phyloP scores from a whole-genome alignment of 768 basidiomycete species.

The Xerocomus spinulosus region DNA sequence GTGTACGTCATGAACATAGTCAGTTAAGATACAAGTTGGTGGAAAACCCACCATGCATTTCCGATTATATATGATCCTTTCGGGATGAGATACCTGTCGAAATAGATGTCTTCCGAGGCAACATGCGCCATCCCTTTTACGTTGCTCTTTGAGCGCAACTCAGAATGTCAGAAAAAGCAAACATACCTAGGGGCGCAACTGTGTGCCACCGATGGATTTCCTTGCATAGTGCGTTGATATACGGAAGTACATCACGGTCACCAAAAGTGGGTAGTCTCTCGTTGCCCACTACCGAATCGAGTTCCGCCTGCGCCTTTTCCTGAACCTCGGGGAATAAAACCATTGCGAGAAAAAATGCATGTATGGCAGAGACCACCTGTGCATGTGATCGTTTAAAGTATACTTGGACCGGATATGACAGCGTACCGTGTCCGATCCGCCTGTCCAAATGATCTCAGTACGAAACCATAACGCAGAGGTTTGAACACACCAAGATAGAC shows the following conservation, averaged over 20 bases:
- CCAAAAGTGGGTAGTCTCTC: conserved; percentile 18
- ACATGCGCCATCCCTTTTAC: conserved; percentile 17
- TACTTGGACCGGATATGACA: conserved; percentile 34
- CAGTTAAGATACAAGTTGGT: not conserved
- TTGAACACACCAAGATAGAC: conserved; percentile 9
- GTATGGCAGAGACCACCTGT: conserved; percentile 13
- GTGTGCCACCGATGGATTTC: conserved; percentile 26
- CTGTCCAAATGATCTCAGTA: conserved; percentile 1
- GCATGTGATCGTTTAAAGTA: not conserved
- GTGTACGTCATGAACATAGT: not conserved
- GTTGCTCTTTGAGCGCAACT: not conserved
- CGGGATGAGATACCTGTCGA: conserved; percentile 15
- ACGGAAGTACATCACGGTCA: conserved; percentile 23
- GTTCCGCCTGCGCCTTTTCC: conserved; percentile 22
- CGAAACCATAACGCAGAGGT: not conserved
- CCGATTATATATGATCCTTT: conserved; percentile 23
- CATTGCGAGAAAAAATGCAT: conserved; percentile 26
- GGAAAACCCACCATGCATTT: conserved; percentile 21
- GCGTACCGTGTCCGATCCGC: conserved; percentile 44
- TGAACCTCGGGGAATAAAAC: conserved; percentile 22
- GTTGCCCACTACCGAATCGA: conserved; percentile 21
- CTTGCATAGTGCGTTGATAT: conserved; percentile 22
- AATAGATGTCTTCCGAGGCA: conserved; percentile 18
- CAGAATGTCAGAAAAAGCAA: conserved; percentile 21
- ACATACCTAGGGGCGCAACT: conserved; percentile 12